phyloP scores from a whole-genome alignment of 805 yeast genomes.

The Barnettozyma populi region DNA sequence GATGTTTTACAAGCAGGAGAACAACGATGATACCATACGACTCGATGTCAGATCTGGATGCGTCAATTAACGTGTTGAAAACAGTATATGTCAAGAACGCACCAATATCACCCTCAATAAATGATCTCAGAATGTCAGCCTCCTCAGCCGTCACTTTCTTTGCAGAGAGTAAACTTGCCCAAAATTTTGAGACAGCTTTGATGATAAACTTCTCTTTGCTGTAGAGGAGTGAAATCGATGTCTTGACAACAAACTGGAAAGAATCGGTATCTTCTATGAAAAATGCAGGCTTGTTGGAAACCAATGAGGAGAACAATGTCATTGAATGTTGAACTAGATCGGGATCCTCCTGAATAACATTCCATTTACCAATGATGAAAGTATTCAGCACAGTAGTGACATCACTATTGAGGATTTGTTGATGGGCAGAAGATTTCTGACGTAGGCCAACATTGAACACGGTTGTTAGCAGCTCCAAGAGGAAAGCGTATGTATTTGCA shows the following conservation, averaged over 20 bases:
- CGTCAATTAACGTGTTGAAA: slow-evolving; percentile 41
- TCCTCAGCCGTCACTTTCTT: slow-evolving; percentile 42
- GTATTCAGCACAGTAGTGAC: slow-evolving; percentile 14
- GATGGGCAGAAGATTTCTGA: neutral
- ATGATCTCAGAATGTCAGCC: slow-evolving; percentile 28
- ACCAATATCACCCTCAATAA: slow-evolving; percentile 28
- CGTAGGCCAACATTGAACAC: slow-evolving; percentile 18
- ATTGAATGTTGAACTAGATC: slow-evolving; percentile 51
- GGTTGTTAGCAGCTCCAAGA: slow-evolving; percentile 17
- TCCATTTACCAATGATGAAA: slow-evolving; percentile 15
- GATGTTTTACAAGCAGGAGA: slow-evolving; percentile 43
- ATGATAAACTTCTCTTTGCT: slow-evolving; percentile 47
- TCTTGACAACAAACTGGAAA: slow-evolving; percentile 23
- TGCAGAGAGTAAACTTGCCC: slow-evolving; percentile 42
- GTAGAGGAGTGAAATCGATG: slow-evolving; percentile 27
- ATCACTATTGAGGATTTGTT: slow-evolving; percentile 10
- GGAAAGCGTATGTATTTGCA: slow-evolving; percentile 4
- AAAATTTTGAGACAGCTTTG: slow-evolving; percentile 46
- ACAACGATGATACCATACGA: slow-evolving; percentile 49
- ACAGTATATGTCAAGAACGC: slow-evolving; percentile 29
- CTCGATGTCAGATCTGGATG: slow-evolving; percentile 56
- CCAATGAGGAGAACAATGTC: slow-evolving; percentile 43
- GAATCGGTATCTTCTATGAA: slow-evolving; percentile 32
- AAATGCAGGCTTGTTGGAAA: slow-evolving; percentile 45
- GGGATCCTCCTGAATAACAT: slow-evolving; percentile 44